Base-by-base conservation (phyloP, 345 rosid genomes). In the Boechera retrofracta region DNA sequence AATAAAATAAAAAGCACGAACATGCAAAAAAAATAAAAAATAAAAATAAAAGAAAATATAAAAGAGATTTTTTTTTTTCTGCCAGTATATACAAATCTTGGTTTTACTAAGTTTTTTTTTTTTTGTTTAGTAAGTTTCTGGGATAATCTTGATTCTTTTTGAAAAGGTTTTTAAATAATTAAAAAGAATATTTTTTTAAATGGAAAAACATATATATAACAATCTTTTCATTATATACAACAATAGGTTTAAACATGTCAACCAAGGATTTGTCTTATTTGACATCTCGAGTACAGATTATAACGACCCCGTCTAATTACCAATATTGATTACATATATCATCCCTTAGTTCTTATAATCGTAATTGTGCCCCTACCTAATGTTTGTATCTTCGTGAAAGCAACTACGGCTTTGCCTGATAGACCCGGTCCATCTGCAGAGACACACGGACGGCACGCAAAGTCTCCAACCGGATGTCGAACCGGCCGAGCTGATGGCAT, bases 301-400 rank as follows among this genome's bases (percentile, higher is more conserved):
- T 26, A 48, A 59, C 44, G 53, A 51, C 11, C 60, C 51, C 15
- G 32, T 39, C 28, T 12, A 48, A 24, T 65, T 63, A 36, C 26
- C 13, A 69, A 54, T 24, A 61, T 33, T 71, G 71, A 61, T 33
- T 71, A 77, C 55, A 57, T 29, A 64, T 32, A 52, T 88, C 80
- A 89, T 61, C 91, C 97, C 82, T 82, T 95, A 74, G 99, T 95
- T 85, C 98, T 88, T 54, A 95, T 88, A 48, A 95, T 95, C 28
- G 99, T 95, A 79, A 95, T 88, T 5, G 98, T 92, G 77, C 99
- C 99, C 76, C 90, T 87, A 26, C 98, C 97, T 78, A 82, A 88
- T 15, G 99, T 95, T 45, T 92, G 96, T 77, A 95, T 88, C 76
- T 85, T 86, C 2, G 99, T 95, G 13, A 95, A 92, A 53, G 97